Base-by-base conservation (phyloP, 2,329 filamentous ascomycete species). In the Alternaria solani region DNA sequence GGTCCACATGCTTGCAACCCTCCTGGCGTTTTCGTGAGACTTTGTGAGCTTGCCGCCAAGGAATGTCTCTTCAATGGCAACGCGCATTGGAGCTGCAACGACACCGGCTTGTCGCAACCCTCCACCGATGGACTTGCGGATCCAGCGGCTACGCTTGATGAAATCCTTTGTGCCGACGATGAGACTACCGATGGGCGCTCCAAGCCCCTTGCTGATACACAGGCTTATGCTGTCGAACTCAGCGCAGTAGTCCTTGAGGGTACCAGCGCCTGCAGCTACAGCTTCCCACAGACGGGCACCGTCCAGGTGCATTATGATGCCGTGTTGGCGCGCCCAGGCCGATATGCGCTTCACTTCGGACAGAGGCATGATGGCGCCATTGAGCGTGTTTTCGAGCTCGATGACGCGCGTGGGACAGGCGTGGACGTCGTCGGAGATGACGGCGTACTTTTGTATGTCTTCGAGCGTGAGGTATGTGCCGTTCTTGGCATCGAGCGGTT, bases 281-380 rank as follows among this genome's bases (percentile, higher is more conserved):
- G 91, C 92, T 74, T 96, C 91, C 91, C 92, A 96, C 14, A 96
- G 79, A 11, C 92, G 83, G 4, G 92, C 92, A 14, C 92, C 92
- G 70, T 96, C 92, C 63, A 92, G 81, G 76, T 96, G 92, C 71
- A 94, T 82, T 61, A 86, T 85, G 61, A 95, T 88, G 20, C 80
- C 83, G 64, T 91, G 82, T 69, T 85, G 75, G 69, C 73, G 83
- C 61, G 75, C 92, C 83, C 91, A 97, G 1, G 82, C 82, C 0
- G 87, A 84, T 70, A 97, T 96, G 43, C 85, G 83, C 59, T 82
- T 83, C 9, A 88, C 85, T 76, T 96, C 93, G 1, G 80, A 79
- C 1, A 96, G 83, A 0, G 93, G 94, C 84, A 92, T 90, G 44
- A 97, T 83, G 70, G 89, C 88, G 25, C 93, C 93, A 56, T 88